Conservation (phyloP, 805 yeast genomes). For the Metschnikowia cubensis region DNA sequence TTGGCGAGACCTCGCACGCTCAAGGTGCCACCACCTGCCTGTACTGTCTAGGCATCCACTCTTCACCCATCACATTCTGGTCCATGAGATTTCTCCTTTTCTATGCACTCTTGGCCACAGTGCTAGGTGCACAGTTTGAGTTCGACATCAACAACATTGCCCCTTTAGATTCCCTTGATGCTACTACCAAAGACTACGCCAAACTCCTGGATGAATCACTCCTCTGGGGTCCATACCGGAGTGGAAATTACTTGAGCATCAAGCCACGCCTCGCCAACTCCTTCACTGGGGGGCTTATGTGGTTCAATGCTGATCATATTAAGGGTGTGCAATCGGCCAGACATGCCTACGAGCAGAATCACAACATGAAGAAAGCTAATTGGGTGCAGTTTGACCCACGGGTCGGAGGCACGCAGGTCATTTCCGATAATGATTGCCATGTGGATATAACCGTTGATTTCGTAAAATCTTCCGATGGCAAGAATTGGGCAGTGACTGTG, state of each 20-base stretch:
- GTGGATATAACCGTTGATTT: slow-evolving; percentile 66
- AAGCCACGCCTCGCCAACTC: slow-evolving; percentile 78
- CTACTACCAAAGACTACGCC: not conserved
- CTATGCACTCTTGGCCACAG: slow-evolving; percentile 5
- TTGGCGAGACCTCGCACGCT: not conserved
- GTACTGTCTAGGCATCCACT: not conserved
- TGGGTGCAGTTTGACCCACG: slow-evolving; percentile 91
- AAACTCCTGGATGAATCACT: slow-evolving; percentile 21
- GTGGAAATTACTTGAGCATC: slow-evolving; percentile 81
- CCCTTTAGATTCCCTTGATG: slow-evolving; percentile 2
- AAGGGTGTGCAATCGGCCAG: slow-evolving; percentile 54
- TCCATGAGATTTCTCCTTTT: slow-evolving; percentile 1
- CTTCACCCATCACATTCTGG: not conserved
- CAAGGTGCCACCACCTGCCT: too few relatives aligned
- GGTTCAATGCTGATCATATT: slow-evolving; percentile 69
- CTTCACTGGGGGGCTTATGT: slow-evolving; percentile 75
- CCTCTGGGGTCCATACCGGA: slow-evolving; percentile 90
- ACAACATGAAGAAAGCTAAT: slow-evolving; percentile 67
- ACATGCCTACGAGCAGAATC: slow-evolving; percentile 72
- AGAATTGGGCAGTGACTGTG: slow-evolving; percentile 78
- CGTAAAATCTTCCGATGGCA: slow-evolving; percentile 65
- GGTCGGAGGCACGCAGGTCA: slow-evolving; percentile 74
- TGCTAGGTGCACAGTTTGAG: slow-evolving; percentile 5
- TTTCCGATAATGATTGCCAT: slow-evolving; percentile 62
- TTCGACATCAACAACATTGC: slow-evolving; percentile 12